Base-by-base conservation (phyloP, 352 stramenopile species). In the Phytophthora colocasiae region DNA sequence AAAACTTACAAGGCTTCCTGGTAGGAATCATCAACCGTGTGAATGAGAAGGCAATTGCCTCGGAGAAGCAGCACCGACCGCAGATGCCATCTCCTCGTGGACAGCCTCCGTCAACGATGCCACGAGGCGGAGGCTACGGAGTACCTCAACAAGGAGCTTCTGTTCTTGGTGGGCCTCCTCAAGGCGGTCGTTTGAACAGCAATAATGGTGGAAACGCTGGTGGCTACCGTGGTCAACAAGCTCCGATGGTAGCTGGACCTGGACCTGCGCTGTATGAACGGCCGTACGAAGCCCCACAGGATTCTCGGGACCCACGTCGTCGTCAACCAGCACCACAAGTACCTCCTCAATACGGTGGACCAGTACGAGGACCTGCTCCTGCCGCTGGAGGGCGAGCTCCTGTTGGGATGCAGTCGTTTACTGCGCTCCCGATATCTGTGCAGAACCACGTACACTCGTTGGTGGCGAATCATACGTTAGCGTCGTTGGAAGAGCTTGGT, bases 1-100 rank as follows among this genome's bases (percentile, higher is more conserved):
- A 79, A n/a, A 93, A 93, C 60, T 51, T 93, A 24, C 79, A 93
- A 58, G 83, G 83, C 12, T 95, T 95, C 63, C 71, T 95, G 2
- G 81, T 93, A 4, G 87, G 87, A 26, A 95, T 95, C 53, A 92
- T 95, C 69, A 93, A 92, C 49, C 85, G 85, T 44, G 83, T 93
- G 10, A 82, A 92, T 22, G 87, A 93, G 46, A 87, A 87, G 52
- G 61, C 71, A 10, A 75, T 81, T 61, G 55, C 70, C 0, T 71
- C 78, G 1, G 73, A 83, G 39, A 74, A 79, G 6, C 71, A 73
- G 39, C 66, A 74, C 14, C 73, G 68, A 11, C 59, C 68, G 36
- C 69, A 79, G 32, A 29, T 53, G 26, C 32, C 57, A 14, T 77
- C 69, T 62, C 69, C 69, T 63, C 58, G 69, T 14, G 55, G 54